Conservation (phyloP, 768 basidiomycete genomes). For the Amylocystis lapponica region DNA sequence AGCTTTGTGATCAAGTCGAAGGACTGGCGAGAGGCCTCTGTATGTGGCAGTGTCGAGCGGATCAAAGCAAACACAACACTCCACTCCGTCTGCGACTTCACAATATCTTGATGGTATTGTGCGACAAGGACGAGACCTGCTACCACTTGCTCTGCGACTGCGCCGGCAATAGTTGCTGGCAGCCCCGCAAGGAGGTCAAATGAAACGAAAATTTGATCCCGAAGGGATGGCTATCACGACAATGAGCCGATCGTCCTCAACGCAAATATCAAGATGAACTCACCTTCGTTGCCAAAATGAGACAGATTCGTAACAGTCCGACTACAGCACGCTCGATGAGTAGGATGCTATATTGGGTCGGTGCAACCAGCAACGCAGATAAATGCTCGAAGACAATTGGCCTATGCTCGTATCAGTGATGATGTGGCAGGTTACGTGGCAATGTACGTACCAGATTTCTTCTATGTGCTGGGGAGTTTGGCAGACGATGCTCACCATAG, state of each 20-base stretch:
- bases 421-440: neutral
- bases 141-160: conserved; percentile 88
- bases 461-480: conserved; percentile 74
- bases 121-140: conserved; percentile 77
- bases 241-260: neutral
- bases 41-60: conserved; percentile 77
- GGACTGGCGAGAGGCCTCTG: conserved; percentile 81
- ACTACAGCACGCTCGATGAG: conserved; percentile 94
- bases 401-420: conserved; percentile 40
- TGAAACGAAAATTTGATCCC: conserved; percentile 93
- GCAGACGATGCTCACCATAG: conserved; percentile 85
- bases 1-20: conserved; percentile 73
- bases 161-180: conserved; percentile 66
- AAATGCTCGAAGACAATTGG: conserved; percentile 93
- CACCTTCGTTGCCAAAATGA: conserved; percentile 77
- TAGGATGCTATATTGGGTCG: conserved; percentile 80
- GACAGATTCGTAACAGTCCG: conserved; percentile 77
- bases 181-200: conserved; percentile 85
- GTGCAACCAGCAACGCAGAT: conserved; percentile 68
- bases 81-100: conserved; percentile 95
- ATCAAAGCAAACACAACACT: conserved; percentile 86
- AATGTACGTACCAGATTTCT: conserved; percentile 71
- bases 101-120: conserved; percentile 67
- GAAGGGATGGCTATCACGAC: conserved; percentile 58
- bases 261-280: conserved; percentile 14